These are phyloP conservation scores for Pyrus bretschneideri DNA, from an alignment of 306 rosid genomes.

Conservation along the genomic window DNA sequence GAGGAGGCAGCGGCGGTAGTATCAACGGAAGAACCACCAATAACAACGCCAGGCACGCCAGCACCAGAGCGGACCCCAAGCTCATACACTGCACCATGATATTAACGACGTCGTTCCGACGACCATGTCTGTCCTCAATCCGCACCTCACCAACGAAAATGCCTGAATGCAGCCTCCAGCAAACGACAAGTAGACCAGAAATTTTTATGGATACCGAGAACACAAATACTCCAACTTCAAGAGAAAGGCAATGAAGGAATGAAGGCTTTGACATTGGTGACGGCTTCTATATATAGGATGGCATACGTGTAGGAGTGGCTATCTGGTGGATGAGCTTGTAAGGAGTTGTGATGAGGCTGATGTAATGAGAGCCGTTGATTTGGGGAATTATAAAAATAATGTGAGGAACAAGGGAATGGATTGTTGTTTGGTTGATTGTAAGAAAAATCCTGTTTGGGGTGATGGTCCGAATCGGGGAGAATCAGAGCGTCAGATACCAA, in stretches of 20 bases:
- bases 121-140: slow-evolving; percentile 19
- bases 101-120: background rate
- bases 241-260: background rate
- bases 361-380: background rate
- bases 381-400: background rate
- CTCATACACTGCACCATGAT: slow-evolving; percentile 46
- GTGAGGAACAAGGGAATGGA: background rate
- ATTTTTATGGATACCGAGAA: no score
- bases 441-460: slow-evolving; percentile 26
- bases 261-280: background rate
- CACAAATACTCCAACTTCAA: background rate
- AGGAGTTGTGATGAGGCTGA: background rate
- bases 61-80: slow-evolving; percentile 31
- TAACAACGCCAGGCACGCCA: slow-evolving; percentile 44
- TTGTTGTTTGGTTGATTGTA: background rate
- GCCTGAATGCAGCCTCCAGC: background rate
- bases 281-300: background rate
- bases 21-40: slow-evolving; percentile 61
- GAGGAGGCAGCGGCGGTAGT: slow-evolving; percentile 76
- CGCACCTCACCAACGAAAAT: background rate
- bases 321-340: background rate
- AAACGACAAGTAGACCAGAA: background rate
- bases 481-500: slow-evolving; percentile 52
- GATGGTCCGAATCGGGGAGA: slow-evolving; percentile 34
- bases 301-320: background rate